A percentile compares a stretch with the other conserved stretches of the same genome.
Conservation (phyloP, 2,329 filamentous ascomycete genomes). For the Xylariaceae sp. region DNA sequence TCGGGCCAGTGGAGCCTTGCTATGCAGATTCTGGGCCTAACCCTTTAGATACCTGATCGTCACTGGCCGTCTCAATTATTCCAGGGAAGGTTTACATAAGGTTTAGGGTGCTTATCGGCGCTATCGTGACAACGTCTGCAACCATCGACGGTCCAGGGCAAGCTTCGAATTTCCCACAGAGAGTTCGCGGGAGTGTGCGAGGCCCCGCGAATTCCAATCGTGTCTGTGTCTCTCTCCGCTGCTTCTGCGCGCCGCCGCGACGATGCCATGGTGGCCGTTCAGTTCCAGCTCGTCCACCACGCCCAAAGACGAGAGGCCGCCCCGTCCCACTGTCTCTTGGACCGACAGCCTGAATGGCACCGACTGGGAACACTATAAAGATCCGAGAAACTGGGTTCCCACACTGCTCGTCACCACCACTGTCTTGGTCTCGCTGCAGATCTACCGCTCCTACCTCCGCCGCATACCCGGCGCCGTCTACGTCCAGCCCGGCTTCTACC, state of each 20-base stretch:
- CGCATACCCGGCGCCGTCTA: slow-evolving; percentile 75
- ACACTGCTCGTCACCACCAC: slow-evolving; percentile 53
- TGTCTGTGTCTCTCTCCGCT: neutral
- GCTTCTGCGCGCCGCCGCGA: slow-evolving; percentile 5
- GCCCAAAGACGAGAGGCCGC: slow-evolving; percentile 27
- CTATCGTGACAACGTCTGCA: too few relatives aligned
- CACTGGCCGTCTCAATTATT: too few relatives aligned
- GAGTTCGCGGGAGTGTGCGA: too few relatives aligned
- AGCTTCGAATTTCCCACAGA: too few relatives aligned
- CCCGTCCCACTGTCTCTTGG: slow-evolving; percentile 36
- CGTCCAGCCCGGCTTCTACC: slow-evolving; percentile 71
- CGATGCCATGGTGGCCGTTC: slow-evolving; percentile 19
- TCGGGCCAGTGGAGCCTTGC: too few relatives aligned
- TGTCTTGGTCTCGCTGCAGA: slow-evolving; percentile 48
- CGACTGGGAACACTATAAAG: slow-evolving; percentile 52
- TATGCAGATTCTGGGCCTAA: too few relatives aligned
- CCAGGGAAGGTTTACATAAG: too few relatives aligned
- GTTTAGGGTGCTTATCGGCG: too few relatives aligned
- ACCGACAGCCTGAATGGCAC: slow-evolving; percentile 41
- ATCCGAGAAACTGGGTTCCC: slow-evolving; percentile 51
- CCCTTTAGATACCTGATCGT: too few relatives aligned
- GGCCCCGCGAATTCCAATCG: neutral
- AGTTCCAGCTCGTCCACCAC: slow-evolving; percentile 7
- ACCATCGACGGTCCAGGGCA: too few relatives aligned
- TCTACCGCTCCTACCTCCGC: slow-evolving; percentile 75